Base-by-base conservation (phyloP, 768 basidiomycete genomes). In the Boletus subparvulus region DNA sequence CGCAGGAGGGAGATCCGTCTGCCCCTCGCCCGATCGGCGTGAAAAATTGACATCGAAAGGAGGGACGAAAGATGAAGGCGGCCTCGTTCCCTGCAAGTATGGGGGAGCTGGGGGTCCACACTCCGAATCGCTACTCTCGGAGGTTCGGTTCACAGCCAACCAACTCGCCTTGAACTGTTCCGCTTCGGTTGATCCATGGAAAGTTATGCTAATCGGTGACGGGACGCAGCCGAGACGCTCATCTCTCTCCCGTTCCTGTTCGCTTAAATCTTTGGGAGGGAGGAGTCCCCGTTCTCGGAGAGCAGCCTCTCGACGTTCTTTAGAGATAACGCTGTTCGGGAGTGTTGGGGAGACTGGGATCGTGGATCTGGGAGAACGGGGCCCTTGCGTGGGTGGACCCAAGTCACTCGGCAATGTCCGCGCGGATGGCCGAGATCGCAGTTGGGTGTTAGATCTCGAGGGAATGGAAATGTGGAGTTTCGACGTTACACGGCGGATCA, bases 271-370 rank as follows among this genome's bases (percentile, higher is more conserved):
- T 36, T 67, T 71, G 26, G 80, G 78, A 24, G 86, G 84, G 3
- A 82, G 72, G 39, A 87, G 73, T 0, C 85, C 85, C 33, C 84
- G 79, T 61, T 79, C 84, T 13, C 85, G 79, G 21, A 87, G 75
- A 2, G 85, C 85, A 4, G 82, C 84, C 45, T 84, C 80, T 21
- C 70, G 52, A 21, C 61, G 57, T 7, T 56, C 55, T 40, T 49
- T 66, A 1, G 72, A 72, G 45, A 53, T n/a, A 17, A 68, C 57
- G 26, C 55, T 49, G 37, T 66, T 68, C 0, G 72, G 70, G 35
- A 63, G 63, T 0, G 64, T 47, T 3, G 65, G 58, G 2, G 69
- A 47, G 17, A 28, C 35, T 8, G 57, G 14, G 32, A 42, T 14
- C 0, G 47, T 11, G 16, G 44, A 7, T 19, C 26, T 58, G 24